Percentiles rank a stretch among this genome's conserved stretches.
These are phyloP conservation scores for Stromatinia cepivora DNA, from an alignment of 2,329 filamentous ascomycete genomes.

Conservation along the genomic window DNA sequence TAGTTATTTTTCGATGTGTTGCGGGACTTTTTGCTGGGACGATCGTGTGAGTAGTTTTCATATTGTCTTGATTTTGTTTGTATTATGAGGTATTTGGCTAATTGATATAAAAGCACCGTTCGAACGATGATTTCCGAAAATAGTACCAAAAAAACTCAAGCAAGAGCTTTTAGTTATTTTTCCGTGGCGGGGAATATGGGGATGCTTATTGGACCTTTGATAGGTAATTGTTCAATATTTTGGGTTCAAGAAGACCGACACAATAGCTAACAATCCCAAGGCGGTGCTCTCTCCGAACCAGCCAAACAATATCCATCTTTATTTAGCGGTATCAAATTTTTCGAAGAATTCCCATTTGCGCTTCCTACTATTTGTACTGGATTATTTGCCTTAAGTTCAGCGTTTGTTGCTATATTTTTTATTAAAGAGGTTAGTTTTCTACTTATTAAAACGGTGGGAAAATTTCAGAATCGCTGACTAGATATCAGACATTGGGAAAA, in stretches of 20 bases:
- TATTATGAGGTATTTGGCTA: not conserved
- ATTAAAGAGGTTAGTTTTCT: conserved; percentile 53
- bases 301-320: conserved; percentile 59
- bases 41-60: conserved; percentile 52
- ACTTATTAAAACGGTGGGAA: not conserved
- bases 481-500: conserved; percentile 46
- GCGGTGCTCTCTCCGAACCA: conserved; percentile 69
- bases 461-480: not conserved
- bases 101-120: conserved; percentile 49
- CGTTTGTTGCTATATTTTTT: conserved; percentile 54
- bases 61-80: not conserved
- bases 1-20: conserved; percentile 70
- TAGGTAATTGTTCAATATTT: conserved; percentile 42
- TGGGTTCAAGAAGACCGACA: conserved; percentile 36
- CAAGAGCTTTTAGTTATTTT: conserved; percentile 73
- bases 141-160: conserved; percentile 68
- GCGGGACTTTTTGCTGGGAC: conserved; percentile 75
- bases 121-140: conserved; percentile 76
- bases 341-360: conserved; percentile 64
- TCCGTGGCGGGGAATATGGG: conserved; percentile 74
- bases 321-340: conserved; percentile 59
- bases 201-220: conserved; percentile 65
- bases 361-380: conserved; percentile 62
- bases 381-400: conserved; percentile 53
- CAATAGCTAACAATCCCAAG: conserved; percentile 42